Evolutionary conservation across 257 asterid species (phyloP), one percentile per base, ranked within the genome.

Genomic region (Jacaranda copaia): DNA sequence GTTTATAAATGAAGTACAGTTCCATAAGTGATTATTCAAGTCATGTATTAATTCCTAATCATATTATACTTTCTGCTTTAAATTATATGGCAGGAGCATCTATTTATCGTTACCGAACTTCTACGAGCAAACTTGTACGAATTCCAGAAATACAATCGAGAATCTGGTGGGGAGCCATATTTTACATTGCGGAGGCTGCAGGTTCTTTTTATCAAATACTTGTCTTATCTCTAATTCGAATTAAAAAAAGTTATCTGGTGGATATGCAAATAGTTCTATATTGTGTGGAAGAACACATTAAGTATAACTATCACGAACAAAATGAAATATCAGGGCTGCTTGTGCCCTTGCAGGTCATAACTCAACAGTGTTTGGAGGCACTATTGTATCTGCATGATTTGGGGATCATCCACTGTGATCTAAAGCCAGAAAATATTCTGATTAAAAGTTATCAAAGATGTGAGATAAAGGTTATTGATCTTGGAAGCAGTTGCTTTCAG

Each of bases 401-500:
- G 81, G 98, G 96, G 65, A 83, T 93, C 61, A 84, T 93, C 49
- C 98, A 93, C 74, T 93, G 98, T 77, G 98, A 93, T 81, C 86
- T 93, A 42, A 93, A 93, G 88, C 98, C 97, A 36, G 98, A 93
- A 77, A 93, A 93, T 73, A 89, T 93, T 85, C 89, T 93, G 80
- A 88, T 93, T 25, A 91, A 88, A 85, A 93, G 97, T 77, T 91
- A 88, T 43, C 66, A 84, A 58, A 89, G 84, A 72, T 91, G 95
- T 49, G 98, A 93, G 85, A 83, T 93, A 65, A 93, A 93, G 85
- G 85, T 93, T 48, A 93, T 93, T 74, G 98, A 93, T 83, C 97
- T 93, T 19, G 98, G 98, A 74, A 93, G 98, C 89, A 91, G 97
- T 77, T 91, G 98, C 89, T 93, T 93, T 82, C 79, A 84, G 84